phyloP scores from a whole-genome alignment of 345 rosid genomes.

The Pistacia vera region DNA sequence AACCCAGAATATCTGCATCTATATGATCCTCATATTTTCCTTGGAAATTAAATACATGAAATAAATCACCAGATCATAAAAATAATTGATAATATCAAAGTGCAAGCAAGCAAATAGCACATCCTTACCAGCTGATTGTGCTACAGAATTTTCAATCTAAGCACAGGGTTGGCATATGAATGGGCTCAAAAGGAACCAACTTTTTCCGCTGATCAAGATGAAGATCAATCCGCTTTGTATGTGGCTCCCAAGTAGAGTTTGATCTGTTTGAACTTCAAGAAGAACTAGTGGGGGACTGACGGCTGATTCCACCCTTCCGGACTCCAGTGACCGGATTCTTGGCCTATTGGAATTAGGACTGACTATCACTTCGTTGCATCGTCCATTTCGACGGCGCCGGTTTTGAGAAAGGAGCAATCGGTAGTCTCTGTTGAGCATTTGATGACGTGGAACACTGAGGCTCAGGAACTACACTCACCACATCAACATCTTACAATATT shows the following conservation, averaged over 20 bases:
- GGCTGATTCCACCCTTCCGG: slow-evolving; percentile 55
- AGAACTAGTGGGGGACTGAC: slow-evolving; percentile 64
- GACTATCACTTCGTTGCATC: slow-evolving; percentile 95
- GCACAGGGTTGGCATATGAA: slow-evolving; percentile 58
- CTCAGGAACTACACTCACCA: slow-evolving; percentile 62
- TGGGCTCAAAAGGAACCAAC: slow-evolving; percentile 62
- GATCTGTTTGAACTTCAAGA: slow-evolving; percentile 57
- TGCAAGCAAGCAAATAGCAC: no score
- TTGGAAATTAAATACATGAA: background rate
- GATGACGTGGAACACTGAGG: slow-evolving; percentile 48
- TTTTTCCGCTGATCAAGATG: slow-evolving; percentile 51
- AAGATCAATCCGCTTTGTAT: slow-evolving; percentile 75
- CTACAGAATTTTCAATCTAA: slow-evolving; percentile 57
- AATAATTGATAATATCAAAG: no score
- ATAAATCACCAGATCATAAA: no score
- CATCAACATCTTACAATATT: slow-evolving; percentile 84
- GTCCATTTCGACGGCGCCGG: slow-evolving; percentile 88
- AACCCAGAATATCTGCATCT: background rate
- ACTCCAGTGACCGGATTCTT: slow-evolving; percentile 40
- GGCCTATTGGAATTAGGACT: slow-evolving; percentile 68
- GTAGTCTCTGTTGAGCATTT: slow-evolving; percentile 39
- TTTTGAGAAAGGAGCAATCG: slow-evolving; percentile 67
- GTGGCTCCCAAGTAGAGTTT: slow-evolving; percentile 59
- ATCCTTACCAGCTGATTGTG: slow-evolving; percentile 62
- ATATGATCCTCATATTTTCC: background rate